A percentile compares a stretch with the other conserved stretches of the same genome.
Conservation (phyloP, 495 filamentous ascomycete genomes). For the Aspergillus cavernicola region DNA sequence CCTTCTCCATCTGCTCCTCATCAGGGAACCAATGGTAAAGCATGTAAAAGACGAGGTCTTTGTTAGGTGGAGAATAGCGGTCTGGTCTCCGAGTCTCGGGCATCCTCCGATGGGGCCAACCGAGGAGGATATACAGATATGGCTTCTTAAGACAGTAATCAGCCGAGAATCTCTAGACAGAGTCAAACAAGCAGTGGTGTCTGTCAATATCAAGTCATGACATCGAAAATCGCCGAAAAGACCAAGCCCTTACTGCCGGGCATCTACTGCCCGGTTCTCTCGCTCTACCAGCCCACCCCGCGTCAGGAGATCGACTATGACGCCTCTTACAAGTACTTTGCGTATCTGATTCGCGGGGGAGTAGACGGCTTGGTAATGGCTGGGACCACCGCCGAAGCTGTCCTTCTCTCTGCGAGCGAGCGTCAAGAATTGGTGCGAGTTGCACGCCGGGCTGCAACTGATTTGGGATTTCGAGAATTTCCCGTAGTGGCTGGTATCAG, state of each 20-base stretch:
- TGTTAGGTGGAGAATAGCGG: neutral
- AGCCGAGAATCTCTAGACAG: no score
- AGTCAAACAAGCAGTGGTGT: no score
- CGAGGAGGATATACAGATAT: neutral
- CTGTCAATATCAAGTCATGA: no score
- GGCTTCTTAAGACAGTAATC: neutral
- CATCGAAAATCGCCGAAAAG: slow-evolving; percentile 22
- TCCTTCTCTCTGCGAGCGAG: slow-evolving; percentile 53
- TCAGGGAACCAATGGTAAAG: neutral
- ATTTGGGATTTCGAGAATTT: slow-evolving; percentile 54
- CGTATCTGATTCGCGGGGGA: slow-evolving; percentile 24
- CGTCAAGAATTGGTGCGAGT: slow-evolving; percentile 42
- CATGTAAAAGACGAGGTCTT: neutral
- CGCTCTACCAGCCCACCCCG: slow-evolving; percentile 29
- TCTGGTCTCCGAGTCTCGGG: neutral
- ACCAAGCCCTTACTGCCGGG: slow-evolving; percentile 28
- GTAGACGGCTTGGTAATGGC: slow-evolving; percentile 53
- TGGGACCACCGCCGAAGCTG: slow-evolving; percentile 59
- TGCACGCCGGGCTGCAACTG: slow-evolving; percentile 46
- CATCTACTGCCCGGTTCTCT: slow-evolving; percentile 39
- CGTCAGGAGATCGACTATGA: slow-evolving; percentile 41
- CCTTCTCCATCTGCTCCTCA: neutral
- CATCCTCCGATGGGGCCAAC: neutral
- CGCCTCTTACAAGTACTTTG: slow-evolving; percentile 34
- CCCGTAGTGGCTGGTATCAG: slow-evolving; percentile 57